Evolutionary conservation across 2,329 filamentous ascomycete species (phyloP), one percentile per base, ranked within the genome.

Genomic region (Venturiaceae sp.): DNA sequence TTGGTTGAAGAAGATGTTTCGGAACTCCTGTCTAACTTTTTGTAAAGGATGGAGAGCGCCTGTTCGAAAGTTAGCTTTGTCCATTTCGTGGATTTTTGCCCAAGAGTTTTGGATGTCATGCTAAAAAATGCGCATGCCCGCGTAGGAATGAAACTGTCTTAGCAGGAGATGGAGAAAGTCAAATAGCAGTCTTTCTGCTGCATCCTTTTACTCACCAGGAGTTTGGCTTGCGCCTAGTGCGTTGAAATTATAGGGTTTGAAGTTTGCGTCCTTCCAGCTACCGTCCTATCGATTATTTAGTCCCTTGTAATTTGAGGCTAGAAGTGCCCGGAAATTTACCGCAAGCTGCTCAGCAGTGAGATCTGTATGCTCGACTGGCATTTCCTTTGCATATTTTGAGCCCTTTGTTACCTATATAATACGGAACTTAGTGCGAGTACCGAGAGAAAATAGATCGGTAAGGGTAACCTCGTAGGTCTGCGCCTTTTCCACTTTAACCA

Each of bases 1-100:
- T 86, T 96, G 95, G 72, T 96, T 91, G 76, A 99, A 97, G 84
- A 99, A 99, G 71, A 99, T 96, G 70, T 94, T 88, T 60, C 94
- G 82, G 82, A 99, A 96, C 75, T 97, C 94, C 67, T 90, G 83
- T 66, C 94, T 87, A 66, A 97, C 92, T 79, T 97, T 97, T 77
- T 91, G 96, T 65, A 99, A 63, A 4, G 77, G 77, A 66, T 80
- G 77, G 62, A 80, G 64, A 37, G 75, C 74, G 59, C n/a, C n/a
- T n/a, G n/a, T n/a, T n/a, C n/a, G n/a, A n/a, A n/a, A n/a, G n/a
- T n/a, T n/a, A n/a, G n/a, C n/a, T n/a, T n/a, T n/a, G n/a, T n/a
- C n/a, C n/a, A n/a, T n/a, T n/a, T n/a, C n/a, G n/a, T n/a, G n/a
- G n/a, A n/a, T n/a, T n/a, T n/a, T n/a, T n/a, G n/a, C n/a, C 76